Evolutionary conservation across 1,284 basidiomycete species (phyloP).

Genomic region (Fomitopsis pinicola): DNA sequence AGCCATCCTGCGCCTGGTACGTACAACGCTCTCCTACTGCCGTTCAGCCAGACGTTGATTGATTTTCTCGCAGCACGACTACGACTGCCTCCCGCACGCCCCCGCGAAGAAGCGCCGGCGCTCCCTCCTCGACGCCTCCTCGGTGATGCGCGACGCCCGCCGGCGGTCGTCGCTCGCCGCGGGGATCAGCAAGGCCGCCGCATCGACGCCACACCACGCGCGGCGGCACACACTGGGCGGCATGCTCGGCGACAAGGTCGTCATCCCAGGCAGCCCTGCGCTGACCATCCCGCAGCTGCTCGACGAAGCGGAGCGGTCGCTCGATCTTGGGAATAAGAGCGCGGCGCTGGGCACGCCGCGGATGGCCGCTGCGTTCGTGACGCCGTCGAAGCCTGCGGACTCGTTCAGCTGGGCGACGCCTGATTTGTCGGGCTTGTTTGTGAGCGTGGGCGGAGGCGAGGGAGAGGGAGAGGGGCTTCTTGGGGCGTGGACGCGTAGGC

Average conservation of each 20-base stretch:
- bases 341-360: neutral
- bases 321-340: slow-evolving; percentile 8
- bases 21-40: slow-evolving; percentile 12
- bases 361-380: neutral
- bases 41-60: neutral
- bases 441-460: slow-evolving; percentile 2
- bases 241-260: slow-evolving; percentile 47
- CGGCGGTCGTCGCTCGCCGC: slow-evolving; percentile 30
- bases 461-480: slow-evolving; percentile 1
- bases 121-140: slow-evolving; percentile 28
- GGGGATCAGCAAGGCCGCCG: slow-evolving; percentile 32
- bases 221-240: slow-evolving; percentile 37
- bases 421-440: neutral
- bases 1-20: slow-evolving; percentile 80
- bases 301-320: slow-evolving; percentile 51
- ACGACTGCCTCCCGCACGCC: slow-evolving; percentile 67
- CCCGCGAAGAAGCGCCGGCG: slow-evolving; percentile 21
- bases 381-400: neutral
- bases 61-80: slow-evolving; percentile 57
- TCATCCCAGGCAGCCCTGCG: slow-evolving; percentile 50
- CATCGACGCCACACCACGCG: slow-evolving; percentile 13
- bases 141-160: slow-evolving; percentile 31
- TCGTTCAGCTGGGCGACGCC: neutral
- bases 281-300: slow-evolving; percentile 54
- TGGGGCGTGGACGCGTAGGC: slow-evolving; percentile 59